These are phyloP conservation scores for Rhizopogon salebrosus DNA, from an alignment of 768 basidiomycete genomes.

Conservation along the genomic window DNA sequence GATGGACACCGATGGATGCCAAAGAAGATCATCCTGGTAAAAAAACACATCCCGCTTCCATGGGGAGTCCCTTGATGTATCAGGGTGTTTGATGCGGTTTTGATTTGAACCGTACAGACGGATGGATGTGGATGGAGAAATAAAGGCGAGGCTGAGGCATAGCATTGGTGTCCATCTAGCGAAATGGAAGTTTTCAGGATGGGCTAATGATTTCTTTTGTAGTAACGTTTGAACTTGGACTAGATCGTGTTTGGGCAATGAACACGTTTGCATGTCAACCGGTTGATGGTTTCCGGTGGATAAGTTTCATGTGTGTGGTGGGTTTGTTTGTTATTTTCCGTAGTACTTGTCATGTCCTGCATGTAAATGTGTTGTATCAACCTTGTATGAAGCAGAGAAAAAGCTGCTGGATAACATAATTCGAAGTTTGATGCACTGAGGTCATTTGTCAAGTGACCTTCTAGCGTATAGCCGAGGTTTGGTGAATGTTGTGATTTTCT, in stretches of 20 bases:
- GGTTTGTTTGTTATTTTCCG: background rate
- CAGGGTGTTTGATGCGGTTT: conserved; percentile 25
- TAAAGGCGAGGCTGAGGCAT: conserved; percentile 88
- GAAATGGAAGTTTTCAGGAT: background rate
- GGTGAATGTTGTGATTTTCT: conserved; percentile 5
- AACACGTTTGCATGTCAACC: no score
- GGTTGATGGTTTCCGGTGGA: no score
- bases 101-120: conserved; percentile 21
- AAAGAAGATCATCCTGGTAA: conserved; percentile 88
- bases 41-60: conserved; percentile 63
- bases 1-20: conserved; percentile 30
- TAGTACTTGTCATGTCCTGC: background rate
- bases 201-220: background rate
- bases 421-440: background rate
- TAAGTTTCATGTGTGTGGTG: no score
- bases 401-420: background rate
- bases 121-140: conserved; percentile 71
- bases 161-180: background rate
- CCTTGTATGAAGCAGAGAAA: no score
- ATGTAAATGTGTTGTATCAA: no score
- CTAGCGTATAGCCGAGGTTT: conserved; percentile 2
- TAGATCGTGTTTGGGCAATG: no score
- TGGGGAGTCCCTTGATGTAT: conserved; percentile 29
- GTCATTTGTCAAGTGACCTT: background rate
- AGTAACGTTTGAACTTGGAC: no score